These are phyloP conservation scores for Jaapia argillacea DNA, from an alignment of 768 basidiomycete species.

Conservation along the genomic window DNA sequence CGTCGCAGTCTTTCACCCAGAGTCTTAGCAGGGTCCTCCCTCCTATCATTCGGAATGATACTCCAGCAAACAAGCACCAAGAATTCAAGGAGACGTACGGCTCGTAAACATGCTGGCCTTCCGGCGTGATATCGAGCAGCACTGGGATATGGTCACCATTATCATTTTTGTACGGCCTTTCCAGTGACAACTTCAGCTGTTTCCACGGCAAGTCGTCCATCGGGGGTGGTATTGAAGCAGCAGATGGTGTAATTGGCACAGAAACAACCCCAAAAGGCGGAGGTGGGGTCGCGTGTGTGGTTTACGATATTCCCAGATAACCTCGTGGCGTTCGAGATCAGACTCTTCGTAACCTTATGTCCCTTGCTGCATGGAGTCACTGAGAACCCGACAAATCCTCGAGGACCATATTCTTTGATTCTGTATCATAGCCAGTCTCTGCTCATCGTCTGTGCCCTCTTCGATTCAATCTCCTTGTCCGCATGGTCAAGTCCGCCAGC, in stretches of 20 bases:
- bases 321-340: no score
- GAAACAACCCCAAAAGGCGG: no score
- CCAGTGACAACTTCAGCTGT: constrained; percentile 57
- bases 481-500: constrained; percentile 1
- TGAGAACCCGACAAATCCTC: no score
- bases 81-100: constrained; percentile 36
- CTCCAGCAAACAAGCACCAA: constrained; percentile 3
- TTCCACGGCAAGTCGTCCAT: constrained; percentile 39
- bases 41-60: constrained; percentile 12
- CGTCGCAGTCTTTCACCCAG: constrained; percentile 59
- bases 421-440: no score
- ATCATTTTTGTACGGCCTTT: constrained; percentile 77
- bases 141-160: constrained; percentile 49
- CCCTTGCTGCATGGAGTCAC: no score
- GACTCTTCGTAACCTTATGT: no score
- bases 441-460: no score
- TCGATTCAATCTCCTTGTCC: not conserved
- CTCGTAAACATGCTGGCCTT: constrained; percentile 63
- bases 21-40: constrained; percentile 41
- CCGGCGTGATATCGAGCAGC: constrained; percentile 58
- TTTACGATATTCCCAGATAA: no score
- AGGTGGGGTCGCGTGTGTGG: no score
- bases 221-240: no score
- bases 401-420: no score
- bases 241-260: no score